Percentiles rank a stretch among this genome's conserved stretches.
Evolutionary conservation across 2,329 filamentous ascomycete species (phyloP).

Genomic region (Capronia coronata): DNA sequence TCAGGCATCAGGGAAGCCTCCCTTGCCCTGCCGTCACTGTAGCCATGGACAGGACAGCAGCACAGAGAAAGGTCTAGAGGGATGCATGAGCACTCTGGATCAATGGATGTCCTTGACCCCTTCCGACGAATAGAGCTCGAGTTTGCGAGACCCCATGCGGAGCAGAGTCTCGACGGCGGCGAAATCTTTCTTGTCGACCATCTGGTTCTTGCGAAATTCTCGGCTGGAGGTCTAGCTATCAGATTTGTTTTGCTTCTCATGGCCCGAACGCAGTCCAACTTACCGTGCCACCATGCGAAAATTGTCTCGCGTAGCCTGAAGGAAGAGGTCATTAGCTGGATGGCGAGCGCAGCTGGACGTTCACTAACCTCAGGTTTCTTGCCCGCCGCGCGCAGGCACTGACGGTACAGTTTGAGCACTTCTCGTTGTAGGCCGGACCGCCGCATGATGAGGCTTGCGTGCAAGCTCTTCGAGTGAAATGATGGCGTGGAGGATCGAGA

Average conservation of each 20-base stretch:
- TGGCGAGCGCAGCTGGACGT: neutral
- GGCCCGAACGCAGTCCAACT: conserved; percentile 6
- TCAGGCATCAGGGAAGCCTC: too few species aligned
- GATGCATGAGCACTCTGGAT: conserved; percentile 9
- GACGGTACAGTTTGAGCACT: conserved; percentile 77
- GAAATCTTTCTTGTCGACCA: conserved; percentile 79
- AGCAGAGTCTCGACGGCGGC: conserved; percentile 76
- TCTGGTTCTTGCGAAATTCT: conserved; percentile 68
- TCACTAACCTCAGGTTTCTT: conserved; percentile 66
- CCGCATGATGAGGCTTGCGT: conserved; percentile 34
- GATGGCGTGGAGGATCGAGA: too few species aligned
- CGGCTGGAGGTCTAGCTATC: conserved; percentile 42
- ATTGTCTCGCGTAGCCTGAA: conserved; percentile 30
- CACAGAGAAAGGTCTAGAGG: neutral
- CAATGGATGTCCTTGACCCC: conserved; percentile 67
- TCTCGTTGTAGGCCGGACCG: conserved; percentile 86
- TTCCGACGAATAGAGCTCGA: conserved; percentile 73
- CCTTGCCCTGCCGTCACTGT: too few species aligned
- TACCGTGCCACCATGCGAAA: conserved; percentile 41
- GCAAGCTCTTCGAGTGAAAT: too few species aligned
- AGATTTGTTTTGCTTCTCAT: conserved; percentile 1
- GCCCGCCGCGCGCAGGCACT: conserved; percentile 72
- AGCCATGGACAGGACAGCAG: neutral
- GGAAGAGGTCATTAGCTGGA: conserved; percentile 1
- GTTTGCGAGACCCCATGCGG: conserved; percentile 70